phyloP scores from a whole-genome alignment of 192 early-diverging fungal species.

The Coemansia javaensis region DNA sequence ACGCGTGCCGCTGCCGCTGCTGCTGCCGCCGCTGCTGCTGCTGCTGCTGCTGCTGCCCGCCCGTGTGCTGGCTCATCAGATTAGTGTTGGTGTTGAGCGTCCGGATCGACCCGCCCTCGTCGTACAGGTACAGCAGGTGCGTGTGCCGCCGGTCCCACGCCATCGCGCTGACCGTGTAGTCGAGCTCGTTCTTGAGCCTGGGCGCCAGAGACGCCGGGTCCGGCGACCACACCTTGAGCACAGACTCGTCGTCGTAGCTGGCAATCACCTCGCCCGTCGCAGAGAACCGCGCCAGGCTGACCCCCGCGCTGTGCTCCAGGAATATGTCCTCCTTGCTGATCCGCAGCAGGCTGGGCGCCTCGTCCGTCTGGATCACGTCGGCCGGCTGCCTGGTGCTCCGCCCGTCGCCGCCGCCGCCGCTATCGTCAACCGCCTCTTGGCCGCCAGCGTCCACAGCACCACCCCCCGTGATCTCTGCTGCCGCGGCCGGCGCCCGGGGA shows the following conservation, averaged over 20 bases:
- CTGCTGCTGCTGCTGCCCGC: constrained; percentile 7
- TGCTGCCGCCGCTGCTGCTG: no score
- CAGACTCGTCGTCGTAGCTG: constrained; percentile 51
- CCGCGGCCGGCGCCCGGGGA: constrained; percentile 8
- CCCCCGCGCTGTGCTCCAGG: constrained; percentile 45
- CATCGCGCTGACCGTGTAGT: constrained; percentile 43
- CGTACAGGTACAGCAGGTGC: constrained; percentile 45
- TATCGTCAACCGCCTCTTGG: neutral
- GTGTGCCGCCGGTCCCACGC: constrained; percentile 44
- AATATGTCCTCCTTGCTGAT: constrained; percentile 49
- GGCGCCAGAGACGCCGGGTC: constrained; percentile 25
- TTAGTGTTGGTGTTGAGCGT: constrained; percentile 47
- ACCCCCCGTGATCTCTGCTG: neutral
- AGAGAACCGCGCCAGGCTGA: constrained; percentile 43
- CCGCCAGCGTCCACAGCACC: neutral
- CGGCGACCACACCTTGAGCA: constrained; percentile 48
- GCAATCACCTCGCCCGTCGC: constrained; percentile 41
- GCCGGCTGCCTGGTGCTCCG: neutral
- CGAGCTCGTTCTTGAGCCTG: constrained; percentile 47
- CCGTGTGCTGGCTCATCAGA: constrained; percentile 32
- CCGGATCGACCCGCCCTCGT: constrained; percentile 41
- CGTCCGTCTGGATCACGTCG: constrained; percentile 19
- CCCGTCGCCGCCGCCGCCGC: neutral
- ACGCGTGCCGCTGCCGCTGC: constrained; percentile 31
- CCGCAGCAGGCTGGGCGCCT: constrained; percentile 31